Base-by-base conservation (phyloP, 768 basidiomycete species). In the Suillus brevipes region DNA sequence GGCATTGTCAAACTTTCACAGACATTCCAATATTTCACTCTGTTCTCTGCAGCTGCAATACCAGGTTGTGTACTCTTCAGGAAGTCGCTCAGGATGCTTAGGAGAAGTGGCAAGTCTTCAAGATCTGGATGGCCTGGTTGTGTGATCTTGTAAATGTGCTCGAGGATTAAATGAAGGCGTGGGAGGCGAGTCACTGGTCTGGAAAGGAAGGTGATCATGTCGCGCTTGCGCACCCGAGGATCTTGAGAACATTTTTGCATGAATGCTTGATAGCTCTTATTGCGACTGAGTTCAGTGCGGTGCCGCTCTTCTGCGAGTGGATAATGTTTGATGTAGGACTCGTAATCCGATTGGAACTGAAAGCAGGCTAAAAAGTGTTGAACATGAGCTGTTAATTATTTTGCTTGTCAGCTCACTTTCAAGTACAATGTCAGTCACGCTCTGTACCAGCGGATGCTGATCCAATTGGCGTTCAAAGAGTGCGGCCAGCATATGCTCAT, bases 121-220 rank as follows among this genome's bases (percentile, higher is more conserved):
- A 85, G 72, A 75, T 97, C 95, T 0, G 89, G 89, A 73, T 95
- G 92, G n/a, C 87, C 86, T 25, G 79, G 63, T n/a, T 87, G 85
- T 0, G 90, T 91, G 47, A 85, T 73, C 70, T 92, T 89, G 62
- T 86, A 76, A 13, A 90, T 82, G 60, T 89, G 85, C 67, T 91
- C 88, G 13, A 97, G 80, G 1, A 94, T 78, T 13, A 97, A 84
- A 50, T 85, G 85, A 1, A 95, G 80, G 34, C 95, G 84, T 8
- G 93, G 94, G 31, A 97, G 84, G n/a, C 94, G 89, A 5, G 93
- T 95, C 37, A 95, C 89, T 0, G 95, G 94, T 6, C 95, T 84
- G 14, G 91, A 92, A 31, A 96, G 82, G 70, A 97, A 91, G 3
- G 91, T 90, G 65, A 89, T 85, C 53, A 94, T 75, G 71, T 94